phyloP scores from a whole-genome alignment of 257 asterid species.

The Solanum etuberosum region DNA sequence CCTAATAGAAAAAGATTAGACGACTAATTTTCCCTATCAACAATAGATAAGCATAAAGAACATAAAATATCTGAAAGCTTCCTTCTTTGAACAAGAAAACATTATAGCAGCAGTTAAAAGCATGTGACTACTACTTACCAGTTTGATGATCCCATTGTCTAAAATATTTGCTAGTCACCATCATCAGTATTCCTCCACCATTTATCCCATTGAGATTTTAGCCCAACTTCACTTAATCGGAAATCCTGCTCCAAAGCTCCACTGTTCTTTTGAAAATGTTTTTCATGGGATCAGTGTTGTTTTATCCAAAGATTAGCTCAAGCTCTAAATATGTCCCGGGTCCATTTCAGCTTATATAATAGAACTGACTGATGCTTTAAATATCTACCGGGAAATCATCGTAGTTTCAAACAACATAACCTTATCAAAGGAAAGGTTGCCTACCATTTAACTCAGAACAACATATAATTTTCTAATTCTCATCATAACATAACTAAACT shows the following conservation, averaged over 20 bases:
- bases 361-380: background rate
- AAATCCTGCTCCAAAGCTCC: background rate
- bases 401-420: background rate
- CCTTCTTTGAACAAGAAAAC: background rate
- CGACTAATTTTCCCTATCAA: background rate
- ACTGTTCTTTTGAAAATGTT: background rate
- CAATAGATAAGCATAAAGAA: background rate
- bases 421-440: background rate
- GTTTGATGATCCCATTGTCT: background rate
- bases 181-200: background rate
- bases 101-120: background rate
- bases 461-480: background rate
- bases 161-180: background rate
- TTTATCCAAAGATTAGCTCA: background rate
- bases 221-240: background rate
- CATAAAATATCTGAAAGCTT: background rate
- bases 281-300: background rate
- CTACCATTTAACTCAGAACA: background rate
- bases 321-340: background rate
- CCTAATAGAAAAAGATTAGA: background rate
- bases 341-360: background rate
- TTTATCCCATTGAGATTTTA: background rate
- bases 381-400: background rate
- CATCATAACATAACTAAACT: background rate
- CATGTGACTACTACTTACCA: background rate